Evolutionary conservation across 345 rosid species (phyloP).

Genomic region (Zanthoxylum bungeanum): DNA sequence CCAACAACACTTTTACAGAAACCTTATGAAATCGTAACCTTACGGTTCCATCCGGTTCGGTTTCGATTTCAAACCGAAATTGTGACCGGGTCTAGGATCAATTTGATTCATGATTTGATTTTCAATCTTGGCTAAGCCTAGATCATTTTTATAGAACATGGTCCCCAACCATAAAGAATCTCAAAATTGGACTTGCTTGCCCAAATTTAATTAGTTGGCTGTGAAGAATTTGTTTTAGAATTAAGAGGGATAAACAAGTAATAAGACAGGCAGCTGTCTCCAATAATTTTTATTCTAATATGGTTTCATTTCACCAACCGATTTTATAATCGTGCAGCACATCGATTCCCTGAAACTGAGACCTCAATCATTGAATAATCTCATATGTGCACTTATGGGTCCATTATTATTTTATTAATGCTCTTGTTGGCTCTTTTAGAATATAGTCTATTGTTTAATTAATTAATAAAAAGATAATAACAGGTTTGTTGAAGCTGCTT

Average conservation of each 20-base stretch:
- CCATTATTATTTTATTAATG: constrained; percentile 4
- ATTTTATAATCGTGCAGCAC: not conserved
- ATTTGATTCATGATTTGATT: not conserved
- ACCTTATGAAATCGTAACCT: too few species aligned
- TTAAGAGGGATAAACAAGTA: not conserved
- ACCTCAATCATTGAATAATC: not conserved
- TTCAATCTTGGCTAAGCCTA: not conserved
- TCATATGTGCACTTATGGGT: not conserved
- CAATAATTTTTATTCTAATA: not conserved
- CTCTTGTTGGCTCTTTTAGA: not conserved
- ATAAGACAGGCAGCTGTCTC: constrained; percentile 8
- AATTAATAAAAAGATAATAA: not conserved
- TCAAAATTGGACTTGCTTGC: not conserved
- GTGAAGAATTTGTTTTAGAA: too few species aligned
- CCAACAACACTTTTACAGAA: too few species aligned
- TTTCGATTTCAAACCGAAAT: too few species aligned
- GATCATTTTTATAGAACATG: not conserved
- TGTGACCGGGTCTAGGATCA: too few species aligned
- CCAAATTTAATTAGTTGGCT: not conserved
- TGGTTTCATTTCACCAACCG: not conserved
- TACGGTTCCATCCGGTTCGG: too few species aligned
- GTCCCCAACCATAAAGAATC: not conserved
- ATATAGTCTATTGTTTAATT: not conserved
- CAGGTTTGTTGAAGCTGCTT: not conserved
- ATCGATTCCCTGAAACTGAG: not conserved